Percentiles rank a stretch among this genome's conserved stretches.
Conservation (phyloP, 2,329 filamentous ascomycete genomes). For the Fusarium beomiforme region DNA sequence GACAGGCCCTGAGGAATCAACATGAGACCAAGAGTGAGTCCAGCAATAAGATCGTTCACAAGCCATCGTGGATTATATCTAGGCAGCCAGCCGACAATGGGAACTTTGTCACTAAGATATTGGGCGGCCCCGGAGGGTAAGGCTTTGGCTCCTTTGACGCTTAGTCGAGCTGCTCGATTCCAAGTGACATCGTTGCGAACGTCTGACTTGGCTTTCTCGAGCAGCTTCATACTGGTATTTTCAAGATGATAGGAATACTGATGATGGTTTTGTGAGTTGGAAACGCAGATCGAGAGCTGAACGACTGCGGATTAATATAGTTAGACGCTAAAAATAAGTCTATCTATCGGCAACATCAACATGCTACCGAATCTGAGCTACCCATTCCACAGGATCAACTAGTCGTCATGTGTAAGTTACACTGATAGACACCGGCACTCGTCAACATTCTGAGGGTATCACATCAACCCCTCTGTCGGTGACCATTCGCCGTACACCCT, state of each 20-base stretch:
- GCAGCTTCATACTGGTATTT: slow-evolving; percentile 30
- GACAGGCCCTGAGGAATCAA: slow-evolving; percentile 70
- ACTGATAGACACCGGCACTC: background rate
- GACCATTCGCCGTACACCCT: slow-evolving; percentile 31
- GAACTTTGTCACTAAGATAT: slow-evolving; percentile 69
- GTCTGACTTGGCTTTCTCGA: slow-evolving; percentile 34
- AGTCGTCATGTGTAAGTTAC: background rate
- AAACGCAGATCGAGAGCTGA: background rate
- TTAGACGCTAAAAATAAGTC: background rate
- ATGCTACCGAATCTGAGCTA: background rate
- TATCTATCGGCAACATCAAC: background rate
- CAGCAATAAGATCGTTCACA: slow-evolving; percentile 68
- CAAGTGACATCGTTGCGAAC: slow-evolving; percentile 37
- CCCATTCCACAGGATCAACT: background rate
- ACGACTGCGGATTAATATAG: slow-evolving; percentile 17
- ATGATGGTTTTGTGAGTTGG: background rate
- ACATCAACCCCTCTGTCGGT: background rate
- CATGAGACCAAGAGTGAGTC: slow-evolving; percentile 68
- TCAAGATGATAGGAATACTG: background rate
- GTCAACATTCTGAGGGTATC: background rate
- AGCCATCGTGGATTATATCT: slow-evolving; percentile 70
- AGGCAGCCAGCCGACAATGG: slow-evolving; percentile 71
- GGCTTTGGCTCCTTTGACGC: slow-evolving; percentile 31
- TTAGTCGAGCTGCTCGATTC: slow-evolving; percentile 35
- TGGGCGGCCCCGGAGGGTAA: slow-evolving; percentile 63